A percentile compares a stretch with the other conserved stretches of the same genome.
phyloP scores from a whole-genome alignment of 2,329 filamentous ascomycete species.

The Pseudogymnoascus pannorum region DNA sequence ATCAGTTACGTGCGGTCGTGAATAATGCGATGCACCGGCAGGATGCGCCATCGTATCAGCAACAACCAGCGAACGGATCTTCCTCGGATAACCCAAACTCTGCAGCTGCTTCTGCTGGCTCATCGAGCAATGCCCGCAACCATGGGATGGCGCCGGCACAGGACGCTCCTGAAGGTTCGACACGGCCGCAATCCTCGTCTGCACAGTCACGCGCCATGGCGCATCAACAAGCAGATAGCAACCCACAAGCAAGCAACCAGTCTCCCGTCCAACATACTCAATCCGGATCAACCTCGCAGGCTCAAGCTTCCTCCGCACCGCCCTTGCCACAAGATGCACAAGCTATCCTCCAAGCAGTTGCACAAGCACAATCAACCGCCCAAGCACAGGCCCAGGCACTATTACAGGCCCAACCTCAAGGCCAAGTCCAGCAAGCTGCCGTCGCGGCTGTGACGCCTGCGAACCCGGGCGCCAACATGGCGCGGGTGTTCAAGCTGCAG shows the following conservation, averaged over 20 bases:
- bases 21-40: constrained; percentile 4
- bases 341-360: neutral
- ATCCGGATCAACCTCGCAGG: neutral
- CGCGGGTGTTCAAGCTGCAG: constrained; percentile 88
- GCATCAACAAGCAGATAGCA: neutral
- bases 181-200: neutral
- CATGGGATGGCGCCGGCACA: neutral
- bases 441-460: constrained; percentile 6
- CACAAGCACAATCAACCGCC: neutral
- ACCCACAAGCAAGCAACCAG: neutral
- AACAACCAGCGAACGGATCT: neutral
- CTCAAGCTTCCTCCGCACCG: neutral
- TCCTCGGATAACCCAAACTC: neutral
- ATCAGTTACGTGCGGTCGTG: constrained; percentile 27
- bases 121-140: neutral
- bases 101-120: neutral
- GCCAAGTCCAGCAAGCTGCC: constrained; percentile 15
- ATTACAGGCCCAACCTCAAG: constrained; percentile 28
- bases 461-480: constrained; percentile 30
- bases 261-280: neutral
- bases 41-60: neutral
- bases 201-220: neutral
- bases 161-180: neutral
- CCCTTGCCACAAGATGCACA: neutral
- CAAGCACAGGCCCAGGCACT: constrained; percentile 13